Base-by-base conservation (phyloP, 306 rosid species). In the Mimosa bimucronata region DNA sequence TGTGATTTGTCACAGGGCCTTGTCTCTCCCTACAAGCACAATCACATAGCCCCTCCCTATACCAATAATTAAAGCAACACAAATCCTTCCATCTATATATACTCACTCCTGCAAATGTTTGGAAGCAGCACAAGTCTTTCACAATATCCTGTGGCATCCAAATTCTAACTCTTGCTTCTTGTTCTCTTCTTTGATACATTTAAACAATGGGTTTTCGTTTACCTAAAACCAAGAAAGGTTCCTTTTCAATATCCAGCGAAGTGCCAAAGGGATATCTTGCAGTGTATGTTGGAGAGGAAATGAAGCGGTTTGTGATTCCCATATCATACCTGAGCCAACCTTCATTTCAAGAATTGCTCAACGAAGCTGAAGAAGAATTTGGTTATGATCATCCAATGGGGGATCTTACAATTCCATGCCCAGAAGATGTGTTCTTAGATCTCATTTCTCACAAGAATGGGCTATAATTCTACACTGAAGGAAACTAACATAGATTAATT, bases 281-380 rank as follows among this genome's bases (percentile, higher is more conserved):
- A 44, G 85, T 85, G 10, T 88, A 83, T 64, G 87, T 88, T 31
- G 87, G 90, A 28, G 75, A 87, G 9, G 44, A 79, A 45, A 74
- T 25, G 81, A 80, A 75, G 75, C 44, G 75, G 6, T 80, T 77
- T 48, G 80, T 85, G 62, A 77, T 88, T 44, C 83, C 82, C 0
- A 10, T 82, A 37, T 76, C 81, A 30, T 81, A 30, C 41, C 23
- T 88, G 30, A 83, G 65, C 60, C 77, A 78, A 13, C 84, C 84
- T 83, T 62, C 66, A 15, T 78, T 85, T 53, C 85, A 72, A 31
- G 80, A 85, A 0, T 57, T 81, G 46, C 78, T 81, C 18, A 57
- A n/a, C 7, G 79, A 29, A 73, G 77, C 65, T 26, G 78, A 79
- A 9, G 78, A 83, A 69, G 87, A 83, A 48, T 83, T 60, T 19